phyloP scores from a whole-genome alignment of 176 grass and related monocot genomes.

The Oryza longistaminata region DNA sequence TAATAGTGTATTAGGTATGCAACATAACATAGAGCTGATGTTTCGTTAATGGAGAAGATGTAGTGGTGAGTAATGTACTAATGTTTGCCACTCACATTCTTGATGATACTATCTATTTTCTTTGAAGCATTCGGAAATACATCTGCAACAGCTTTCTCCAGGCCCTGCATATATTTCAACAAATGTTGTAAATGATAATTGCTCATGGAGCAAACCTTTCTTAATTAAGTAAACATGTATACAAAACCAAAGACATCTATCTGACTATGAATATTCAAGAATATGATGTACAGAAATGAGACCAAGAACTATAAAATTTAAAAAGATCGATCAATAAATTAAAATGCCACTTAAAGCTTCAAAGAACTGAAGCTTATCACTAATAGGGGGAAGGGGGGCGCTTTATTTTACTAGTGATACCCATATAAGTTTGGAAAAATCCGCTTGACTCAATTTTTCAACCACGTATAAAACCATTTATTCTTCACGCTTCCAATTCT shows the following conservation, averaged over 20 bases:
- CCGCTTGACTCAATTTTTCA: neutral
- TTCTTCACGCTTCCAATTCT: neutral
- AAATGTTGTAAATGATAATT: conserved; percentile 16
- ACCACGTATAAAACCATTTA: neutral
- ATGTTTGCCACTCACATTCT: conserved; percentile 73
- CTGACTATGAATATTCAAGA: conserved; percentile 11
- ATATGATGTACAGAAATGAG: conserved; percentile 11
- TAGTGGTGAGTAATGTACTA: conserved; percentile 2
- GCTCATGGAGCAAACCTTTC: conserved; percentile 1
- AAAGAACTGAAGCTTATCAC: conserved; percentile 18
- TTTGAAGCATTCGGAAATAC: conserved; percentile 62
- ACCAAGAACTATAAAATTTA: neutral
- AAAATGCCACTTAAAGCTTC: conserved; percentile 27
- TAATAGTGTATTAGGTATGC: conserved; percentile 28
- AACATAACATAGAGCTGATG: conserved; percentile 1
- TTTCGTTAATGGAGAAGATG: conserved; percentile 6
- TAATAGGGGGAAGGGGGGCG: neutral
- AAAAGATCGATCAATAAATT: conserved; percentile 21
- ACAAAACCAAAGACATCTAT: conserved; percentile 21
- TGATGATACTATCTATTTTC: conserved; percentile 78
- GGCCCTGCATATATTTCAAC: conserved; percentile 58
- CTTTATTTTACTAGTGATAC: conserved; percentile 4
- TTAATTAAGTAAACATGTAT: conserved; percentile 15
- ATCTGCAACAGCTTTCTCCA: conserved; percentile 89
- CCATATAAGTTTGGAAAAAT: conserved; percentile 6